Evolutionary conservation across 768 basidiomycete genomes (phyloP).

Genomic region (Neoboletus brunneissimus): DNA sequence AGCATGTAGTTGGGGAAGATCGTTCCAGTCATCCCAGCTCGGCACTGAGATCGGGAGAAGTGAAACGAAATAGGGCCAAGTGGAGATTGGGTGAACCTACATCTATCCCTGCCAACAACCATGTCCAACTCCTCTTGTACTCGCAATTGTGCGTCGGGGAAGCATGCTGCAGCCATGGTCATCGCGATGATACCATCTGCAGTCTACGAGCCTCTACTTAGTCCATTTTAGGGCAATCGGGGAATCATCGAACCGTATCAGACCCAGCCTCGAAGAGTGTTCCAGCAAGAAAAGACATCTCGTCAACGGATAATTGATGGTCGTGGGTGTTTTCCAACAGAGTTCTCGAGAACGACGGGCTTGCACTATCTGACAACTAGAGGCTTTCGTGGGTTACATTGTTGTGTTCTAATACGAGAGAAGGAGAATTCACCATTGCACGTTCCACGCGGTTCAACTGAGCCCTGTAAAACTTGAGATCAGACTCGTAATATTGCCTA

Average conservation of each 20-base stretch:
- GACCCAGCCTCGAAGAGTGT: constrained; percentile 60
- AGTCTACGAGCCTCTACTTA: neutral
- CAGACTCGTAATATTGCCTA: too few species aligned
- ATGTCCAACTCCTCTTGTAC: constrained; percentile 54
- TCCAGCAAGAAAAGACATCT: constrained; percentile 58
- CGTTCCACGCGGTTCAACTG: too few species aligned
- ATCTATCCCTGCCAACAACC: constrained; percentile 43
- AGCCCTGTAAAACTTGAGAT: too few species aligned
- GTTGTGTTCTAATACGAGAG: neutral
- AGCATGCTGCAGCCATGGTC: constrained; percentile 40
- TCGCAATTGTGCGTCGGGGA: constrained; percentile 34
- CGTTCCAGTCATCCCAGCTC: constrained; percentile 31
- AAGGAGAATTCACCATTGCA: too few species aligned
- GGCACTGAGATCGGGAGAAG: constrained; percentile 29
- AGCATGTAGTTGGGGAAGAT: constrained; percentile 36
- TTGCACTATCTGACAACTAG: constrained; percentile 12
- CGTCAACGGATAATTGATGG: constrained; percentile 48
- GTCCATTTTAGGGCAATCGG: neutral
- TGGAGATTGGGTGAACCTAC: constrained; percentile 7
- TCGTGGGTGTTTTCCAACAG: constrained; percentile 49
- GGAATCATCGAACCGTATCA: constrained; percentile 40
- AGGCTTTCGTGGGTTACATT: neutral
- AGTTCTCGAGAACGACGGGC: constrained; percentile 47
- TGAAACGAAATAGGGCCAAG: neutral
- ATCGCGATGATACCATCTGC: constrained; percentile 34